Conservation (phyloP, 225 moss, liverwort and hornwort species). For the Pseudisothecium myosuroides region DNA sequence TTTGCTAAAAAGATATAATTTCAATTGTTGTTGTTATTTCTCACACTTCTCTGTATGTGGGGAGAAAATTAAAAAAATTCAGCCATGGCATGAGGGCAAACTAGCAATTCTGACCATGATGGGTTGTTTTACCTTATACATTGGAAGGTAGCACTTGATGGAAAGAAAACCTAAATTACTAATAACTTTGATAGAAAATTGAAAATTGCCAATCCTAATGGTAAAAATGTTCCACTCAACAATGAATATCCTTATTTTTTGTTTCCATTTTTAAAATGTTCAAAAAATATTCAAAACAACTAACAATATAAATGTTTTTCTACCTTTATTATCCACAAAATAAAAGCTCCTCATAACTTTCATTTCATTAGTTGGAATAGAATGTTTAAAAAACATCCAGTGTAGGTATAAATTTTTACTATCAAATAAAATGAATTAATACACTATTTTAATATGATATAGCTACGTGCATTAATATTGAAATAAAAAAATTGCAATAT, state of each 20-base stretch:
- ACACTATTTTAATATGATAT: background rate
- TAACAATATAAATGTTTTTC: accelerated
- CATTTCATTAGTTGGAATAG: background rate
- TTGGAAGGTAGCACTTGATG: background rate
- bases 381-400: background rate
- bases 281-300: background rate
- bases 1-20: no score
- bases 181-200: background rate
- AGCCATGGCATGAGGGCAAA: no score
- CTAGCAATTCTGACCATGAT: no score
- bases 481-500: background rate
- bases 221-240: background rate
- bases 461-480: background rate
- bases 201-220: background rate
- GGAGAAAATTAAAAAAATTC: no score
- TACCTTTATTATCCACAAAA: background rate
- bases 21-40: no score
- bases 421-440: background rate
- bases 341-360: background rate
- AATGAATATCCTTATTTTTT: background rate
- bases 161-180: accelerated
- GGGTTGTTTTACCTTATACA: no score
- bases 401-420: background rate
- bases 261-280: background rate
- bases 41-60: no score